Evolutionary conservation across 2,329 filamentous ascomycete species (phyloP).

Genomic region (Beauveria scarabaeidicola): DNA sequence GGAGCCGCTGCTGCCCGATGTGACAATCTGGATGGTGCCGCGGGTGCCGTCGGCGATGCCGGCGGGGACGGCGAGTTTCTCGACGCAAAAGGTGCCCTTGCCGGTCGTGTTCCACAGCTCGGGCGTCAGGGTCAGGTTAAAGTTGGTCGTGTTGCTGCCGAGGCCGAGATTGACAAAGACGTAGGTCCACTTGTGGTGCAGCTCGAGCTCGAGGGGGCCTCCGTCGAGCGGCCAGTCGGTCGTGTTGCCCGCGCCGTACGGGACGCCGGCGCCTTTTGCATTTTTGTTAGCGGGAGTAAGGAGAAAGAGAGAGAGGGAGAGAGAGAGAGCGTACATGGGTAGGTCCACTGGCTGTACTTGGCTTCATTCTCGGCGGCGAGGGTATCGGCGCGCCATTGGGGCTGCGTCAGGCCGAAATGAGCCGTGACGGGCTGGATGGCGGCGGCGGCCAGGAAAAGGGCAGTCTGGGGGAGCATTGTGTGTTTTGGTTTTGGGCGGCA

Average conservation of each 20-base stretch:
- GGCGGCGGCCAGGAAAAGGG: conserved; percentile 25
- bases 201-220: conserved; percentile 37
- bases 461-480: background rate
- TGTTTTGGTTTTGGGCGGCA: background rate
- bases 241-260: conserved; percentile 33
- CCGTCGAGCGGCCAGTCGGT: conserved; percentile 47
- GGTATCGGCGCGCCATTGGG: conserved; percentile 40
- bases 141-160: conserved; percentile 46
- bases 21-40: conserved; percentile 62
- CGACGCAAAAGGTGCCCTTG: conserved; percentile 58
- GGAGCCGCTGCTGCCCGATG: conserved; percentile 45
- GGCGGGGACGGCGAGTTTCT: conserved; percentile 47
- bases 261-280: conserved; percentile 37
- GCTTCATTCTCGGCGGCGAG: conserved; percentile 28
- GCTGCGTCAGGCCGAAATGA: conserved; percentile 41
- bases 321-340: conserved; percentile 36
- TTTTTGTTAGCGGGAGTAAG: no score
- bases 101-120: conserved; percentile 50
- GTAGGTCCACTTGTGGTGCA: conserved; percentile 45
- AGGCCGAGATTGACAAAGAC: conserved; percentile 46
- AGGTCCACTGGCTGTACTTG: conserved; percentile 39
- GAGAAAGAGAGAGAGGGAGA: no score
- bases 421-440: conserved; percentile 31
- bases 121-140: conserved; percentile 59
- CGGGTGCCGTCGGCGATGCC: conserved; percentile 50